Percentiles rank a stretch among this genome's conserved stretches.
Conservation (phyloP, 345 rosid species). For the Euphorbia tirucalli region DNA sequence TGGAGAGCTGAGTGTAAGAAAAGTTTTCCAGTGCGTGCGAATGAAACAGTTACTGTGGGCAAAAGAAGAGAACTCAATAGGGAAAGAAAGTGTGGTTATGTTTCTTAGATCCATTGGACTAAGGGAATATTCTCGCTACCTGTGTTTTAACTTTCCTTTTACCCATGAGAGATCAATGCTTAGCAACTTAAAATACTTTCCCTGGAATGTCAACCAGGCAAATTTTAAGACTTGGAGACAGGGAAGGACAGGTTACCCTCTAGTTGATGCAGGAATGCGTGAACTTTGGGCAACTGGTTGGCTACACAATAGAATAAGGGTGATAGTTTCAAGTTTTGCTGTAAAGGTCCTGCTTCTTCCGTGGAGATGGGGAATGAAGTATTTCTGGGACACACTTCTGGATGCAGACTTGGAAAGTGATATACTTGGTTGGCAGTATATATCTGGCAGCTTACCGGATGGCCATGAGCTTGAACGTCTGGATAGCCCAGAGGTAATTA, state of each 20-base stretch:
- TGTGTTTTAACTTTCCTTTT: constrained; percentile 91
- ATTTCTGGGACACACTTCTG: constrained; percentile 90
- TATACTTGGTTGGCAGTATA: constrained; percentile 95
- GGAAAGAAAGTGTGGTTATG: constrained; percentile 56
- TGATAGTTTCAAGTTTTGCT: constrained; percentile 81
- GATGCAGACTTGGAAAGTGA: constrained; percentile 90
- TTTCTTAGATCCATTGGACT: constrained; percentile 79
- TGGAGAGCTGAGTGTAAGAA: constrained; percentile 89
- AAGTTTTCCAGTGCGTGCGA: constrained; percentile 60
- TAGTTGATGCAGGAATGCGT: constrained; percentile 98
- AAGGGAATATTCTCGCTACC: constrained; percentile 89
- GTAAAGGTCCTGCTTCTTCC: constrained; percentile 88
- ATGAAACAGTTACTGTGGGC: constrained; percentile 77
- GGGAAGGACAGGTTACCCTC: constrained; percentile 89
- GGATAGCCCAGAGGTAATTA: constrained; percentile 72
- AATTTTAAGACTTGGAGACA: constrained; percentile 91
- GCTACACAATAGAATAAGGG: constrained; percentile 85
- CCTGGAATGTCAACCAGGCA: constrained; percentile 61
- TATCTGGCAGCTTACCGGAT: constrained; percentile 90
- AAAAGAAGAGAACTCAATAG: constrained; percentile 55
- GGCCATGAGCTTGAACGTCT: constrained; percentile 93
- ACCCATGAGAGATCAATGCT: constrained; percentile 75
- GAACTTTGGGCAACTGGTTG: constrained; percentile 99
- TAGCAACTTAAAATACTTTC: constrained; percentile 66
- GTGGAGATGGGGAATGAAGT: constrained; percentile 98